Base-by-base conservation (phyloP, 331 rosid species). In the Acacia concinna region DNA sequence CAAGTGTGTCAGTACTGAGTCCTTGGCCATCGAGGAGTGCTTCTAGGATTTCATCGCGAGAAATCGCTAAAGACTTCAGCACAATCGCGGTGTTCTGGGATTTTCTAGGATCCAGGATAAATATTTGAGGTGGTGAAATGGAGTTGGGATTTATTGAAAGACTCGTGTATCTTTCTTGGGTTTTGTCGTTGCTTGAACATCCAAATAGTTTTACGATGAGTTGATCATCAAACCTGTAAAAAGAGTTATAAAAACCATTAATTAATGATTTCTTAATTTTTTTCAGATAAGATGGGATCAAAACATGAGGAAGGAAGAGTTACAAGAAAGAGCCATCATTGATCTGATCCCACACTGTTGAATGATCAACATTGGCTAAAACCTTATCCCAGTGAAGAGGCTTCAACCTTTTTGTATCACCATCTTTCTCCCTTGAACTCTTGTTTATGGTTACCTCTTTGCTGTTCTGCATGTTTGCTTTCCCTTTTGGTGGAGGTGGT, bases 51-150 rank as follows among this genome's bases (percentile, higher is more conserved):
- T 65, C 88, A 40, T 73, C 46, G 65, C 75, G 85, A 21, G 91
- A 86, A 64, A 84, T 68, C 51, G 81, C 73, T 21, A 88, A 88
- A 40, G 93, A 89, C 80, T 84, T 85, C 4, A 93, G 87, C 25
- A 93, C 90, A 63, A 93, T 93, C 6, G 94, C 84, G 0, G 88
- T 90, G 89, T 93, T 91, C 69, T 85, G 94, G 44, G 98, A 91
- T 83, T 90, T 91, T 67, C 92, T 60, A 28, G 91, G 93, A 35
- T 93, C 94, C 28, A 93, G 73, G 69, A 93, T 76, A 86, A 93
- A 93, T 75, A 87, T 35, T 79, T 84, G 91, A 78, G 93, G 10
- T 75, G 87, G 84, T 68, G 77, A 76, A 57, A 40, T 76, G 40
- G 85, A 64, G 68, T 80, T 82, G 51, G 85, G 31, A 82, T 76